Percentiles rank a stretch among this genome's conserved stretches.
These are phyloP conservation scores for Piedraia hortae DNA, from an alignment of 2,329 filamentous ascomycete genomes.

Conservation along the genomic window DNA sequence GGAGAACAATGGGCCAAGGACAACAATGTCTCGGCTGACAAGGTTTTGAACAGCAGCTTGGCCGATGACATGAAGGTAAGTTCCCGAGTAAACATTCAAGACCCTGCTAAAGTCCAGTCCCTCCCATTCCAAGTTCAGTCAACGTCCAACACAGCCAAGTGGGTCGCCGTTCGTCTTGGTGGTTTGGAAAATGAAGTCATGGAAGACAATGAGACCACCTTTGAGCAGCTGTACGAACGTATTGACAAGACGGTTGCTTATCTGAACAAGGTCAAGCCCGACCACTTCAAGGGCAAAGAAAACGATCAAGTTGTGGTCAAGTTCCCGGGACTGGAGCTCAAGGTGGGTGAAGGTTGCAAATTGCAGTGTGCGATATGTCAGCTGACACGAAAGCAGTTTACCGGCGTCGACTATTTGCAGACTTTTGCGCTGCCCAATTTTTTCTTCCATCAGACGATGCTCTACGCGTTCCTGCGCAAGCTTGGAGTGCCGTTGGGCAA, in stretches of 20 bases:
- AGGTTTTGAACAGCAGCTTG: constrained; percentile 17
- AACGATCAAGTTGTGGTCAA: constrained; percentile 15
- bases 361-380: not conserved
- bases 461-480: constrained; percentile 32
- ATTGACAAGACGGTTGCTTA: constrained; percentile 21
- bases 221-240: constrained; percentile 21
- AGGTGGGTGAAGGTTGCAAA: constrained; percentile 13
- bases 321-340: constrained; percentile 10
- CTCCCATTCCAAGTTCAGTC: constrained; percentile 23
- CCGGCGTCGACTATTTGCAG: constrained; percentile 16
- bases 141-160: constrained; percentile 17
- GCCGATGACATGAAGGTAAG: constrained; percentile 20
- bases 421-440: constrained; percentile 29
- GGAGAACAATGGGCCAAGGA: constrained; percentile 16
- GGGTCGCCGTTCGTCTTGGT: constrained; percentile 15
- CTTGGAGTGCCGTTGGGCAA: constrained; percentile 36
- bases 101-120: constrained; percentile 3
- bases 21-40: constrained; percentile 12
- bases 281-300: constrained; percentile 19
- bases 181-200: constrained; percentile 11
- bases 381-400: constrained; percentile 1
- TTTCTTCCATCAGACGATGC: constrained; percentile 33
- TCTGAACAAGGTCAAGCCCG: constrained; percentile 18
- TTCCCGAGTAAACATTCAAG: not conserved
- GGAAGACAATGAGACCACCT: constrained; percentile 21